These are phyloP conservation scores for Straminergon stramineum DNA, from an alignment of 225 moss, liverwort and hornwort species.

Conservation along the genomic window DNA sequence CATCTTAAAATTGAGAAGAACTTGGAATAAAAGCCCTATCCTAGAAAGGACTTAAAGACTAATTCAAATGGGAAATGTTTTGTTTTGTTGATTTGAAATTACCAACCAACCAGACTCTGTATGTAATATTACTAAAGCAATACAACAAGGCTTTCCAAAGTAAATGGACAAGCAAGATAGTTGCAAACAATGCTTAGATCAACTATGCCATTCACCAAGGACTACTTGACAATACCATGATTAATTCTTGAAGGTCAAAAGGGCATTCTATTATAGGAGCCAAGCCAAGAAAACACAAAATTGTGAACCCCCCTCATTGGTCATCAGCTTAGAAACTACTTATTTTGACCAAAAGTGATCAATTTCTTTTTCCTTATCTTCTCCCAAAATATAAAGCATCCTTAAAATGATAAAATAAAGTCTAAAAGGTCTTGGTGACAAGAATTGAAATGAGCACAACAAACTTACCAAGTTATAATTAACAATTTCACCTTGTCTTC, in stretches of 20 bases:
- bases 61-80: too few species aligned
- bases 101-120: too few species aligned
- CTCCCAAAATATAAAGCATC: fast-evolving
- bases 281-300: neutral
- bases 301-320: neutral
- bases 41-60: too few species aligned
- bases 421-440: neutral
- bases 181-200: neutral
- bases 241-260: neutral
- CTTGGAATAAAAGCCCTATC: too few species aligned
- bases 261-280: neutral
- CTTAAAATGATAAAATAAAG: too few species aligned
- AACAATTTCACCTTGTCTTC: neutral
- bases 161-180: neutral
- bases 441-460: neutral
- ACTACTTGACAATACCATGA: fast-evolving
- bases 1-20: neutral
- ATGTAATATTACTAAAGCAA: neutral
- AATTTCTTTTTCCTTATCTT: neutral
- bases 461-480: neutral
- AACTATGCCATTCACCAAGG: fast-evolving
- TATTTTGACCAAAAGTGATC: neutral
- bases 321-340: neutral
- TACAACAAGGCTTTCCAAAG: neutral
- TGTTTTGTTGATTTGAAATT: too few species aligned